Base-by-base conservation (phyloP, 2,329 filamentous ascomycete species). In the Trichoderma breve region DNA sequence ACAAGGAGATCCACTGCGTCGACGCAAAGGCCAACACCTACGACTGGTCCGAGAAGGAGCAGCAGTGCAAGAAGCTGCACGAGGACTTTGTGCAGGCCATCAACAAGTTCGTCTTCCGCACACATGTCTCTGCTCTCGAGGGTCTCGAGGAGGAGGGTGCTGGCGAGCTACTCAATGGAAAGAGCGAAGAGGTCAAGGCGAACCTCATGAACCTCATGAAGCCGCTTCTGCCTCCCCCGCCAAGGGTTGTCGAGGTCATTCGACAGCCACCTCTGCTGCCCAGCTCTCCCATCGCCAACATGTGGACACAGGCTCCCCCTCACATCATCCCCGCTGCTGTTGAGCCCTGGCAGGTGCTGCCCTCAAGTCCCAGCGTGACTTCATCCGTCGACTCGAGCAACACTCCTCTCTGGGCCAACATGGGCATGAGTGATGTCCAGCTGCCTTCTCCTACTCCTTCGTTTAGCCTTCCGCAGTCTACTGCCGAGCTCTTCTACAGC, bases 61-160 rank as follows among this genome's bases (percentile, higher is more conserved):
- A 92, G 77, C 95, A 98, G 81, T 88, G 97, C 84, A 98, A 97
- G 90, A 98, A 97, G 86, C 87, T 98, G 78, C 96, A 98, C 81
- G 94, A 98, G 73, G 94, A 97, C 79, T 98, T 98, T 79, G 89
- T 98, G 75, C 95, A 98, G 84, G 93, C 95, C 75, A 91, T 95
- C 85, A 99, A 99, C 89, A 95, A 92, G 83, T 99, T 97, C 79
- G 95, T 99, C 79, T 99, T 93, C 84, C 92, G 94, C 79, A 95
- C 95, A 18, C 90, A 93, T 78, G 94, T 93, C 75, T 91, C 92
- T 73, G 96, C 95, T 60, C 88, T 99, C 69, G 96, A 99, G 84
- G 96, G 96, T 71, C 87, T 98, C 75, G 96, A 99, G 85, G 96
- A 98, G 84, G 95, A 98, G 78, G 96, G 96, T 74, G 93, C 93